Conservation (phyloP, 768 basidiomycete genomes). For the Termitomyces sp. region DNA sequence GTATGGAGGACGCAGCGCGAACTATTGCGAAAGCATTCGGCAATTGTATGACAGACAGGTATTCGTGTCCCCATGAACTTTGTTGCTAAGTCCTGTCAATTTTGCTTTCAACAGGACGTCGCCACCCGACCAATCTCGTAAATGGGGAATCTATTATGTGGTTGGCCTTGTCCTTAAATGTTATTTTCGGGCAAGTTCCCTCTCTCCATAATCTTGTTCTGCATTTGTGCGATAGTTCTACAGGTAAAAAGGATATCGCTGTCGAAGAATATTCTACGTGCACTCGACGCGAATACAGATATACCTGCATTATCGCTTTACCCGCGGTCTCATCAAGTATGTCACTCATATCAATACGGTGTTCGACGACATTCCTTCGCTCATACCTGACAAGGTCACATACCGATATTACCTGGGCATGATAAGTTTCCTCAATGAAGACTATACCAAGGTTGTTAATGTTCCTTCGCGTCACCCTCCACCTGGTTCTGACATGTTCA, state of each 20-base stretch:
- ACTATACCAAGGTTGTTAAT: conserved; percentile 68
- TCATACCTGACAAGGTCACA: conserved; percentile 59
- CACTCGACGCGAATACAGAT: conserved; percentile 79
- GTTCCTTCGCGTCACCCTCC: background rate
- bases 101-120: conserved; percentile 40
- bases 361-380: background rate
- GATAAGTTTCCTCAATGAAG: conserved; percentile 90
- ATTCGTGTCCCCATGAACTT: background rate
- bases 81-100: background rate
- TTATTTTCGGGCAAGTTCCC: conserved; percentile 80
- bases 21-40: conserved; percentile 88
- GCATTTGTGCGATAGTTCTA: background rate
- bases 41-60: conserved; percentile 77
- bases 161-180: conserved; percentile 88
- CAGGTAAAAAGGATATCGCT: conserved; percentile 90
- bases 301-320: conserved; percentile 72
- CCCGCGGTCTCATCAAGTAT: conserved; percentile 82
- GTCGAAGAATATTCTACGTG: conserved; percentile 87
- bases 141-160: conserved; percentile 91
- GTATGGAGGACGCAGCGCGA: conserved; percentile 84
- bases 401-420: conserved; percentile 94
- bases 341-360: background rate
- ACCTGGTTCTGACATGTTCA: background rate
- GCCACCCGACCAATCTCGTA: conserved; percentile 67
- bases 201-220: conserved; percentile 1